phyloP scores from a whole-genome alignment of 768 basidiomycete genomes.

The Lanmaoa pseudosensibilis region DNA sequence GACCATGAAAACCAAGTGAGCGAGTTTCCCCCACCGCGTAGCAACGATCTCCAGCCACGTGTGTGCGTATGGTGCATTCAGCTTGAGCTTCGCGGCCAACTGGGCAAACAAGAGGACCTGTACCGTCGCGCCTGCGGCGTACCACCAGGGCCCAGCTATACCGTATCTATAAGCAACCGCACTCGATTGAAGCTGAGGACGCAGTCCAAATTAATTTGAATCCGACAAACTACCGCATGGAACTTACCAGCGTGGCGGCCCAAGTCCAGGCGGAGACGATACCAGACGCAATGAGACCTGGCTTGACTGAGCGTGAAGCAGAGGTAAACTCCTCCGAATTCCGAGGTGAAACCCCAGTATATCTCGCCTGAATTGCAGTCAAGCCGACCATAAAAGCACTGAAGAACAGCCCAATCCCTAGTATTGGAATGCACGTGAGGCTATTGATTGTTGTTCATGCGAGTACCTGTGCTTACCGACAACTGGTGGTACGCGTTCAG shows the following conservation, averaged over 20 bases:
- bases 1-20: conserved; percentile 85
- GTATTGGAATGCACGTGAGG: conserved; percentile 4
- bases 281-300: conserved; percentile 88
- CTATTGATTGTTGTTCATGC: background rate
- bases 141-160: conserved; percentile 89
- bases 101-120: conserved; percentile 90
- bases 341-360: conserved; percentile 77
- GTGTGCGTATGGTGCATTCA: conserved; percentile 85
- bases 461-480: conserved; percentile 40
- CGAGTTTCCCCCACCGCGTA: conserved; percentile 73
- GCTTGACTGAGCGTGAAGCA: conserved; percentile 81
- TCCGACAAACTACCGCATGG: background rate
- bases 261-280: conserved; percentile 96
- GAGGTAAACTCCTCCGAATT: conserved; percentile 83
- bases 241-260: conserved; percentile 67
- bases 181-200: conserved; percentile 65
- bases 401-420: conserved; percentile 88
- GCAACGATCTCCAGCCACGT: conserved; percentile 89
- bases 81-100: conserved; percentile 88
- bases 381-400: conserved; percentile 76
- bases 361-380: conserved; percentile 80
- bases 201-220: conserved; percentile 4
- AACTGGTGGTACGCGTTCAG: conserved; percentile 35
- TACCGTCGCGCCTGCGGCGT: conserved; percentile 85
- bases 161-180: conserved; percentile 85